A percentile compares a stretch with the other conserved stretches of the same genome.
These are phyloP conservation scores for Tetradesmus lagerheimii DNA, from an alignment of 139 green algal species.

Conservation along the genomic window DNA sequence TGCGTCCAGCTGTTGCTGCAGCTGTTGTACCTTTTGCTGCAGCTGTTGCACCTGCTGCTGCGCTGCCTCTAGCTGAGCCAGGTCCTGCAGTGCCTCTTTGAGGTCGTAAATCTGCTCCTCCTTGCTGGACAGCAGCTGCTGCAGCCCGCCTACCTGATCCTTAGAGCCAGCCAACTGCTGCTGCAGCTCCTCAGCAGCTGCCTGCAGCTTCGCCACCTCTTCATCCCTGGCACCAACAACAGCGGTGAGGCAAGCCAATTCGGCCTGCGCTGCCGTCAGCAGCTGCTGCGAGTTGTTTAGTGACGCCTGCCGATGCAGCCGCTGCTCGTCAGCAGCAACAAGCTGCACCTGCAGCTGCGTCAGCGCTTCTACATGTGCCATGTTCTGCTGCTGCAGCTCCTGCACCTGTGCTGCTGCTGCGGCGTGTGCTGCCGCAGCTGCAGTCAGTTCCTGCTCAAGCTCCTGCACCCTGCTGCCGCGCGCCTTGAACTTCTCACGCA, in stretches of 20 bases:
- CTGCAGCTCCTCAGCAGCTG: not conserved
- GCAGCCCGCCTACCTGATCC: not conserved
- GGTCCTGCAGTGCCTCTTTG: not conserved
- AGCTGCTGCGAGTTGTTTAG: not conserved
- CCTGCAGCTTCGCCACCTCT: not conserved
- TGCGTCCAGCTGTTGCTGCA: conserved; percentile 8
- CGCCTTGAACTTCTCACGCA: not conserved
- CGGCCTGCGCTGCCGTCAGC: not conserved
- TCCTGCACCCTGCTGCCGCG: not conserved
- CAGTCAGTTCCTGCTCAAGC: not conserved
- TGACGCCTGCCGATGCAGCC: not conserved
- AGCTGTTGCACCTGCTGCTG: not conserved
- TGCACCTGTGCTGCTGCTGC: conserved; percentile 10
- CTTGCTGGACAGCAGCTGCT: not conserved
- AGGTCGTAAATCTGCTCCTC: not conserved
- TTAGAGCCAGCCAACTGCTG: not conserved
- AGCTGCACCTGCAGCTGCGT: not conserved
- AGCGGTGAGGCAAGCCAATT: not conserved
- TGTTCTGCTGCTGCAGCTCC: conserved; percentile 21
- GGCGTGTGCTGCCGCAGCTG: not conserved
- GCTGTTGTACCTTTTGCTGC: not conserved
- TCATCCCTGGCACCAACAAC: not conserved
- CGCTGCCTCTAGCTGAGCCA: not conserved
- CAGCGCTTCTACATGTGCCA: not conserved
- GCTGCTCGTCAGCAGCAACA: not conserved